These are phyloP conservation scores for Tagetes erecta DNA, from an alignment of 129 eudicot species.

Conservation along the genomic window DNA sequence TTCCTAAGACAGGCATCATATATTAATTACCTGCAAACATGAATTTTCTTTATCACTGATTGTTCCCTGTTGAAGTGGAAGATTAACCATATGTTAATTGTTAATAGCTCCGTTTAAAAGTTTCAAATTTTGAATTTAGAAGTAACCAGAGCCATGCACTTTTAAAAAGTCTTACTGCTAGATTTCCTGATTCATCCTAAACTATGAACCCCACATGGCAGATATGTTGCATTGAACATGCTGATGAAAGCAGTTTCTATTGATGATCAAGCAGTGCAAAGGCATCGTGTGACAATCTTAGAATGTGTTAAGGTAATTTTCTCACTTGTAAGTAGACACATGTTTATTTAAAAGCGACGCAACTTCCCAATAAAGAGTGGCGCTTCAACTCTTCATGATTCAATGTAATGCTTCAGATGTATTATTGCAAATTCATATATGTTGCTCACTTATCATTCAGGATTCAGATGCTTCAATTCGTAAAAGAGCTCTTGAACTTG, in stretches of 20 bases:
- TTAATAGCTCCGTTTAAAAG: neutral
- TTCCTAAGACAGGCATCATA: neutral
- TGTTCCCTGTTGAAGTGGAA: neutral
- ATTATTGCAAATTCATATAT: constrained; percentile 8
- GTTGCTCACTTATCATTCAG: constrained; percentile 41
- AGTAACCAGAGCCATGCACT: constrained; percentile 3
- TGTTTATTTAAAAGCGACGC: neutral
- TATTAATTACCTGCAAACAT: constrained; percentile 1
- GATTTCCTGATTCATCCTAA: constrained; percentile 11
- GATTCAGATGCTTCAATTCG: constrained; percentile 99
- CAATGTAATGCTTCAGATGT: neutral
- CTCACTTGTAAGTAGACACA: constrained; percentile 5
- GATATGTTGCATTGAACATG: constrained; percentile 98
- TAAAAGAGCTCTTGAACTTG: constrained; percentile 98
- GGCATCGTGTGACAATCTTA: constrained; percentile 93
- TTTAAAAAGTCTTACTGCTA: neutral
- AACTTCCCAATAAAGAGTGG: constrained; percentile 14
- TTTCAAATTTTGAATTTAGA: constrained; percentile 1
- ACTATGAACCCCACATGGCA: constrained; percentile 35
- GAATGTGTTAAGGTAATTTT: constrained; percentile 93
- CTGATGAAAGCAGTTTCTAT: constrained; percentile 82
- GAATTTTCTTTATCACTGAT: neutral
- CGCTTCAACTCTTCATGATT: constrained; percentile 5
- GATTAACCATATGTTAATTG: neutral
- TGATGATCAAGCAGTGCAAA: constrained; percentile 97